Percentiles rank a stretch among this genome's conserved stretches.
These are phyloP conservation scores for Microbotryum lychnidis-dioicae DNA, from an alignment of 1,284 basidiomycete species.

Conservation along the genomic window DNA sequence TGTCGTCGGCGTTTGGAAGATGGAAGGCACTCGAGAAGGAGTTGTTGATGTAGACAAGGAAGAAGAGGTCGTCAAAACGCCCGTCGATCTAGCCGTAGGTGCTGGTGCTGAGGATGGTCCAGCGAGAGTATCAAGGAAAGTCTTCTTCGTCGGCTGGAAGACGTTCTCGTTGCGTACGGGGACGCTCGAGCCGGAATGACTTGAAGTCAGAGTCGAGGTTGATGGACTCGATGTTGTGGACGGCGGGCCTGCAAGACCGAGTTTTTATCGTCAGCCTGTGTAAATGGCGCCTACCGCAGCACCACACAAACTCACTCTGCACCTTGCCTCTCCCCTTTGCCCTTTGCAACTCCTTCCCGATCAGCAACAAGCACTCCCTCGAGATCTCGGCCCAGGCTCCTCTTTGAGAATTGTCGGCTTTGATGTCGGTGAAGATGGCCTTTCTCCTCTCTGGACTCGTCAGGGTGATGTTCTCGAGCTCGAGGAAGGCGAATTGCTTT, in stretches of 20 bases:
- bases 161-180: constrained; percentile 20
- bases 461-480: constrained; percentile 35
- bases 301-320: background rate
- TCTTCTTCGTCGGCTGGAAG: constrained; percentile 22
- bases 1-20: constrained; percentile 21
- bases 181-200: background rate
- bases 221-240: background rate
- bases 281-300: background rate
- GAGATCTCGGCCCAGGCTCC: constrained; percentile 55
- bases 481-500: constrained; percentile 39
- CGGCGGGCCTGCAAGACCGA: background rate
- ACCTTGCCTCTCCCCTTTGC: constrained; percentile 24
- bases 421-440: constrained; percentile 61
- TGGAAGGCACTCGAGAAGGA: constrained; percentile 26
- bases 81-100: constrained; percentile 2
- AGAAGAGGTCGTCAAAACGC: constrained; percentile 18
- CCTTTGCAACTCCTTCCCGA: constrained; percentile 59
- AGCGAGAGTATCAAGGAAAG: constrained; percentile 23
- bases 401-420: constrained; percentile 42
- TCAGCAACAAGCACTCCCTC: constrained; percentile 52
- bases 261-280: no score
- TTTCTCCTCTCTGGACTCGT: constrained; percentile 46
- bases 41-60: constrained; percentile 6
- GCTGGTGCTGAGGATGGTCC: background rate
- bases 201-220: background rate